Evolutionary conservation across 257 asterid genomes (phyloP).

Genomic region (Misopates orontium): DNA sequence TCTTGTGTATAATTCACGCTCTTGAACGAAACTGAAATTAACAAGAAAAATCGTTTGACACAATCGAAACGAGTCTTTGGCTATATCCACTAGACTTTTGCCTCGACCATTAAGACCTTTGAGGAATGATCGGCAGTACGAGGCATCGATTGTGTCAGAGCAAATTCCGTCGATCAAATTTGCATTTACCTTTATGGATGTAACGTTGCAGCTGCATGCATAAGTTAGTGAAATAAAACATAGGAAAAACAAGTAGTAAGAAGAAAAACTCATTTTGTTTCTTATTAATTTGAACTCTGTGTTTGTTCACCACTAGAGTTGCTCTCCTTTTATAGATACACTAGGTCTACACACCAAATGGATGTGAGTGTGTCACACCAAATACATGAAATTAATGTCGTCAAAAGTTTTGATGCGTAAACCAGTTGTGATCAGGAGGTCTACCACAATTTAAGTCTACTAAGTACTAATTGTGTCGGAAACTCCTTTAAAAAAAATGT

Average conservation of each 20-base stretch:
- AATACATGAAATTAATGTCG: no score
- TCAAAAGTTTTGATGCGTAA: no score
- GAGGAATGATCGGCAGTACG: not conserved
- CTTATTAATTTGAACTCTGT: not conserved
- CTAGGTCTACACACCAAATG: no score
- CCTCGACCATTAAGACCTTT: not conserved
- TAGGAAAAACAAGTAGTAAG: not conserved
- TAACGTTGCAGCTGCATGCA: not conserved
- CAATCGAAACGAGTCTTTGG: not conserved
- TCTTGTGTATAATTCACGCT: not conserved
- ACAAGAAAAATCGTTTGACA: not conserved
- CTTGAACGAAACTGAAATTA: conserved; percentile 1
- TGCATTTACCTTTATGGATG: not conserved
- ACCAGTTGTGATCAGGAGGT: no score
- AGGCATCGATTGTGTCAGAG: not conserved
- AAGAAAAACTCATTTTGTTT: not conserved
- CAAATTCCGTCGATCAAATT: not conserved
- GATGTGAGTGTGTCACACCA: no score
- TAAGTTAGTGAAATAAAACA: not conserved
- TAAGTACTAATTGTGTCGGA: no score
- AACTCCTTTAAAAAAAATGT: no score
- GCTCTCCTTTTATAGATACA: no score
- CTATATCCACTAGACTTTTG: not conserved
- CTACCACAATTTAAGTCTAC: no score
- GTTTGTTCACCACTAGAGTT: not conserved